Conservation (phyloP, 495 filamentous ascomycete species). For the Aspergillus wentii region DNA sequence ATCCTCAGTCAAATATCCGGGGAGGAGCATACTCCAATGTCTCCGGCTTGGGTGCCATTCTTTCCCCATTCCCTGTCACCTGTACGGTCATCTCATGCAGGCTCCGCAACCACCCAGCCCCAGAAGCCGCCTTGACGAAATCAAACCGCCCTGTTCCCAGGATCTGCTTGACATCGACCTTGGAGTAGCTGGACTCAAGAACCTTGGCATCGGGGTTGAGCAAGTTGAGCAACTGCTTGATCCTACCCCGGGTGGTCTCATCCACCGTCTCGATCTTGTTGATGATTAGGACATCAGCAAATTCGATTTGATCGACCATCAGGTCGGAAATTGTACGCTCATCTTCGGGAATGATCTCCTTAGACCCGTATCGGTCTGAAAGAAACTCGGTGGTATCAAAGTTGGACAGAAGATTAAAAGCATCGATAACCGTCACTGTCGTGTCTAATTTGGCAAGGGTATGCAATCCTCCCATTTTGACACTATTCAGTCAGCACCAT, state of each 20-base stretch:
- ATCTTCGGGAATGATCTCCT: slow-evolving; percentile 46
- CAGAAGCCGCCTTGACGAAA: slow-evolving; percentile 36
- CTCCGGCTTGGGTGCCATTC: slow-evolving; percentile 49
- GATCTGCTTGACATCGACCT: slow-evolving; percentile 46
- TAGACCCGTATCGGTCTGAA: slow-evolving; percentile 39
- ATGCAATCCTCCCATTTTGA: slow-evolving; percentile 46
- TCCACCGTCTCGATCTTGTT: slow-evolving; percentile 50
- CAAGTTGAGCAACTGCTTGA: slow-evolving; percentile 38
- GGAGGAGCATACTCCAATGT: slow-evolving; percentile 44
- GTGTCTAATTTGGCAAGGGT: slow-evolving; percentile 53
- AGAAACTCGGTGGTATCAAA: slow-evolving; percentile 55
- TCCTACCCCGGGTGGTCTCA: slow-evolving; percentile 28
- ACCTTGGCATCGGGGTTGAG: slow-evolving; percentile 50
- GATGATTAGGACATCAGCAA: slow-evolving; percentile 54
- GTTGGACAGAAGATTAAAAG: slow-evolving; percentile 53
- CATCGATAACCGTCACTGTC: slow-evolving; percentile 54
- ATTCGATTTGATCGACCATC: slow-evolving; percentile 60
- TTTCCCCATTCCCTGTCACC: slow-evolving; percentile 35
- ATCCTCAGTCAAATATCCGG: neutral
- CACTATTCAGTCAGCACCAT: slow-evolving; percentile 18
- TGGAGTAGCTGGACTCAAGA: slow-evolving; percentile 38
- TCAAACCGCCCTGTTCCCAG: slow-evolving; percentile 45
- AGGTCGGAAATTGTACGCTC: slow-evolving; percentile 57
- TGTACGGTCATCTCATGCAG: slow-evolving; percentile 46
- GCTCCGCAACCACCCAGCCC: slow-evolving; percentile 45